Conservation (phyloP, 768 basidiomycete genomes). For the Boletellus sp. region DNA sequence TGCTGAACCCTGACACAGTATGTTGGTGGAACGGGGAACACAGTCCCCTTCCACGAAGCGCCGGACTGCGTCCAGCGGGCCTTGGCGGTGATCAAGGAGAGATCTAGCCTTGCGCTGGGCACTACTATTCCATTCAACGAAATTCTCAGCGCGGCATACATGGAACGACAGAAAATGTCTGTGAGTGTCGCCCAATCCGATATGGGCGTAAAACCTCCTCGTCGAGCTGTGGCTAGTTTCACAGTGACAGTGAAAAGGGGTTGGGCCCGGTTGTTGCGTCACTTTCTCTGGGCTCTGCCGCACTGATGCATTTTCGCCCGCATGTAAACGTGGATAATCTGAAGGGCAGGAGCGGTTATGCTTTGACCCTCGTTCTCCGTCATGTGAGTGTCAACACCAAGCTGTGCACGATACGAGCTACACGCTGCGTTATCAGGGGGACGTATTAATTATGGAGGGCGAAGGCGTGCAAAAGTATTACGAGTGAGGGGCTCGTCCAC, state of each 20-base stretch:
- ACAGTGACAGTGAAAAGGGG: slow-evolving; percentile 74
- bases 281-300: slow-evolving; percentile 71
- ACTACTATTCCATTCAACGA: slow-evolving; percentile 59
- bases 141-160: slow-evolving; percentile 77
- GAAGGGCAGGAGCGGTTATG: slow-evolving; percentile 27
- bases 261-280: slow-evolving; percentile 72
- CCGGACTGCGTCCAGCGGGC: slow-evolving; percentile 58
- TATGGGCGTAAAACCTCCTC: neutral
- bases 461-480: slow-evolving; percentile 62
- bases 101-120: slow-evolving; percentile 46
- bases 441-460: slow-evolving; percentile 77
- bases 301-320: slow-evolving; percentile 75
- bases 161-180: slow-evolving; percentile 83
- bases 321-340: slow-evolving; percentile 37
- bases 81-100: slow-evolving; percentile 53
- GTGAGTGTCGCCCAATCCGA: slow-evolving; percentile 38
- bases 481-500: slow-evolving; percentile 45
- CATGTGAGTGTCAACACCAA: slow-evolving; percentile 47
- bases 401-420: neutral
- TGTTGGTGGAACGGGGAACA: slow-evolving; percentile 72
- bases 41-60: slow-evolving; percentile 58
- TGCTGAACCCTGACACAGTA: slow-evolving; percentile 46
- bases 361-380: slow-evolving; percentile 56
- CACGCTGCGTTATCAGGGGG: slow-evolving; percentile 50
- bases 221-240: slow-evolving; percentile 49